A percentile compares a stretch with the other conserved stretches of the same genome.
Evolutionary conservation across 768 basidiomycete genomes (phyloP).

Genomic region (Exidia glandulosa): DNA sequence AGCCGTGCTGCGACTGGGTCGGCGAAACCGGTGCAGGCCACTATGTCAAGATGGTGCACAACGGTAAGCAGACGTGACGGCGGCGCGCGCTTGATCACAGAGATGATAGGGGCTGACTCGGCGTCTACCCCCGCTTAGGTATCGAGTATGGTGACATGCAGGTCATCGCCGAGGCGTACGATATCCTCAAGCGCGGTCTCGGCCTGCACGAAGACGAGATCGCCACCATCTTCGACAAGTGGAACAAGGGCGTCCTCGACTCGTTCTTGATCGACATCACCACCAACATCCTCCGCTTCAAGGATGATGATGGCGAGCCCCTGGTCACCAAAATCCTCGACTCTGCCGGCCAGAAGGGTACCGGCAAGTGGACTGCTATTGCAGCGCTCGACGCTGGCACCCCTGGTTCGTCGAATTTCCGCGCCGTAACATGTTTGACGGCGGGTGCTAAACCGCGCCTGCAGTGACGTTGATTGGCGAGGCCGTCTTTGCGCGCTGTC

Average conservation of each 20-base stretch:
- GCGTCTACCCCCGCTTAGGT: constrained; percentile 35
- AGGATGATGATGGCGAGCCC: constrained; percentile 88
- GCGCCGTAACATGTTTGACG: constrained; percentile 3
- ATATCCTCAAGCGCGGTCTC: constrained; percentile 95
- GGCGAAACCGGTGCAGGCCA: constrained; percentile 92
- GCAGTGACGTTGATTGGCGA: constrained; percentile 97
- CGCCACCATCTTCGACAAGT: constrained; percentile 82
- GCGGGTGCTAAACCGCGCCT: not conserved
- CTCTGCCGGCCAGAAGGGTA: constrained; percentile 96
- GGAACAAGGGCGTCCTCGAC: constrained; percentile 99
- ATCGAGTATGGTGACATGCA: constrained; percentile 99
- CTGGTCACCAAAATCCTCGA: constrained; percentile 93
- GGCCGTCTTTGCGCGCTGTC: constrained; percentile 96
- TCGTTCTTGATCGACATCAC: constrained; percentile 99
- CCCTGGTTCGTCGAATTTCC: constrained; percentile 60
- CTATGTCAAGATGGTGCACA: constrained; percentile 99
- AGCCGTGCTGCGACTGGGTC: constrained; percentile 99
- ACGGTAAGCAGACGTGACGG: constrained; percentile 39
- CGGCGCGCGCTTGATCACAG: not conserved
- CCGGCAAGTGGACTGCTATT: constrained; percentile 99
- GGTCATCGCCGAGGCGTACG: constrained; percentile 96
- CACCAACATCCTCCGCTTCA: constrained; percentile 91
- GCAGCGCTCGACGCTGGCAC: constrained; percentile 89
- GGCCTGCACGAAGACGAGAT: constrained; percentile 82
- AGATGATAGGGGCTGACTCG: not conserved